A percentile compares a stretch with the other conserved stretches of the same genome.
These are phyloP conservation scores for Cercospora berteroae DNA, from an alignment of 2,329 filamentous ascomycete species.

Conservation along the genomic window DNA sequence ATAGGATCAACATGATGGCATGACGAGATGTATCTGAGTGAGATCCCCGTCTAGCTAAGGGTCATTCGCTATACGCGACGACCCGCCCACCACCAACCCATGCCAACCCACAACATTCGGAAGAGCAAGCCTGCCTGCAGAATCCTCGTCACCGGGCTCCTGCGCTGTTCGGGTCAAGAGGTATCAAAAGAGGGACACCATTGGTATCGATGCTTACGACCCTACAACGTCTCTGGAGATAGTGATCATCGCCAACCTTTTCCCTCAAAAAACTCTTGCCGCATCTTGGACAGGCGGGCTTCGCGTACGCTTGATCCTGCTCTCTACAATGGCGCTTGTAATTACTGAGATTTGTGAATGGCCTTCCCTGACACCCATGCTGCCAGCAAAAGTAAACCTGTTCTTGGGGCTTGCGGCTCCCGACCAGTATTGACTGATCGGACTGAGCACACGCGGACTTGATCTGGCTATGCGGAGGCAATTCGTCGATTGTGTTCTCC, in stretches of 20 bases:
- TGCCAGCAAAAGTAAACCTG: background rate
- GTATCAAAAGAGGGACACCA: background rate
- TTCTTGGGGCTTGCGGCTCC: background rate
- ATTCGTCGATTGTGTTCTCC: too few relatives aligned
- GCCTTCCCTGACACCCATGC: background rate
- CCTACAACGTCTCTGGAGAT: background rate
- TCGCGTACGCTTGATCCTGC: background rate
- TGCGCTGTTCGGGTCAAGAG: background rate
- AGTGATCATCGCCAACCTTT: background rate
- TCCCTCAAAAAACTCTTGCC: background rate
- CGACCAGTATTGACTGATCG: background rate
- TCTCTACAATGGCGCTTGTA: conserved; percentile 1
- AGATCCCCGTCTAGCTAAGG: background rate
- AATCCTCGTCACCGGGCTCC: too few relatives aligned
- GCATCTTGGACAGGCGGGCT: background rate
- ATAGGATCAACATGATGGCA: too few relatives aligned
- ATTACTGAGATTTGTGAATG: background rate
- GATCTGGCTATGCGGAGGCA: background rate
- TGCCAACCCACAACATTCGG: too few relatives aligned
- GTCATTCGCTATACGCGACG: too few relatives aligned
- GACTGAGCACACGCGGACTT: background rate
- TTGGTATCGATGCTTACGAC: background rate
- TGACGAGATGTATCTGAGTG: background rate
- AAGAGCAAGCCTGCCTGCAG: too few relatives aligned
- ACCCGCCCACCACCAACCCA: too few relatives aligned